Evolutionary conservation across 75 land plant genomes (phyloP), one percentile per base, ranked within the genome.

Genomic region (Cupressus sempervirens): DNA sequence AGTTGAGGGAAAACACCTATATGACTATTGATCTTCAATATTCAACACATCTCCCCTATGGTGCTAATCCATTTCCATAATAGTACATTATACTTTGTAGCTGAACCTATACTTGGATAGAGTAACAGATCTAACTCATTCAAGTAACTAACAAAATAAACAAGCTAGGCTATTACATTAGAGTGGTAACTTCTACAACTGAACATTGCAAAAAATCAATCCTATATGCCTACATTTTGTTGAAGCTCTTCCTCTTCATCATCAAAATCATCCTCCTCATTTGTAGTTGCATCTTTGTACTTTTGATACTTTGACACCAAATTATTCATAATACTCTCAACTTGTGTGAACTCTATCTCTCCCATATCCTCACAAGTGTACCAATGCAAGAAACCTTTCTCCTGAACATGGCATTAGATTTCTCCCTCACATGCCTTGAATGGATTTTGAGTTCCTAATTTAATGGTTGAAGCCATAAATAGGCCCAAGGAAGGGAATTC

Each of bases 291-390:
- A 81, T 90, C 91, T 86, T 89, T 87, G 82, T 89, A 89, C 86
- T 89, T 87, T 86, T 89, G 91, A 53, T 87, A 89, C 84, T 89
- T 88, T 4, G 91, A 90, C 7, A 90, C 90, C 26, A 91, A 65
- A 53, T 91, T 91, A 65, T 91, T 91, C 92, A 91, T 90, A 84
- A 90, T 91, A 81, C 89, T 90, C 86, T 91, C 92, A 9, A 92
- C 92, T 77, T 91, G 92, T 11, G 93, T 90, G 86, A 91, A 91
- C 82, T 91, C 92, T 87, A 91, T 85, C 84, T 89, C 92, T 38
- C 90, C 92, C 92, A 91, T 91, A 10, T 91, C 91, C 53, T 91
- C 92, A 8, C 92, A 89, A 2, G 92, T 91, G 83, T 91, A 88
- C 89, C 90, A 89, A 73, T 85, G 87, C 88, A 86, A 76, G 88